A percentile compares a stretch with the other conserved stretches of the same genome.
Conservation (phyloP, 2,329 filamentous ascomycete genomes). For the Amesomyces nigricolor region DNA sequence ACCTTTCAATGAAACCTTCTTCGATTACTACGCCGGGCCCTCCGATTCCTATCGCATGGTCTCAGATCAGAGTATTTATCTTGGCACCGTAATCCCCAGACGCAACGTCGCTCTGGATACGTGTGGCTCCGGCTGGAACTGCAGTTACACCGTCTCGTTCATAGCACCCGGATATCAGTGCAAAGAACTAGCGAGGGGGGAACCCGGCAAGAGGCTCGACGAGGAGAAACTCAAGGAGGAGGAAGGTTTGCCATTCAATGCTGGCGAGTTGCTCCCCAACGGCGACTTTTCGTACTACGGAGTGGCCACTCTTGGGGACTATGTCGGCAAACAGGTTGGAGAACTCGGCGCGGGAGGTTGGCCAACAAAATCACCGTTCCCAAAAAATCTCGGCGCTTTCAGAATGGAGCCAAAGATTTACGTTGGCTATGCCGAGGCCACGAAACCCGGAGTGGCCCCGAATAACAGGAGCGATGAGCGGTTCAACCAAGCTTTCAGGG, state of each 20-base stretch:
- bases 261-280: slow-evolving; percentile 30
- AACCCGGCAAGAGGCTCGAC: slow-evolving; percentile 21
- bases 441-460: slow-evolving; percentile 22
- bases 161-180: slow-evolving; percentile 38
- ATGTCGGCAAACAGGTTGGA: slow-evolving; percentile 29
- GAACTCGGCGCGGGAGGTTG: slow-evolving; percentile 29
- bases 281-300: slow-evolving; percentile 34
- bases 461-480: slow-evolving; percentile 22
- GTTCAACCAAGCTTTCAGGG: slow-evolving; percentile 32
- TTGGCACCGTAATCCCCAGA: slow-evolving; percentile 22
- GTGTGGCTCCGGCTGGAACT: slow-evolving; percentile 37
- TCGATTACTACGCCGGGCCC: slow-evolving; percentile 29
- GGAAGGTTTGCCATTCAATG: slow-evolving; percentile 29
- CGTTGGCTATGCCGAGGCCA: slow-evolving; percentile 32
- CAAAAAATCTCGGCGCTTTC: slow-evolving; percentile 34
- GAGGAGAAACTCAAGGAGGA: slow-evolving; percentile 22
- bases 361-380: slow-evolving; percentile 27
- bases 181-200: slow-evolving; percentile 29
- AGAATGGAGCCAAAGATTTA: slow-evolving; percentile 37
- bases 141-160: slow-evolving; percentile 35
- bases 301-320: slow-evolving; percentile 32
- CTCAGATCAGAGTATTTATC: slow-evolving; percentile 21
- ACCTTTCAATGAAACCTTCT: slow-evolving; percentile 25
- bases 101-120: slow-evolving; percentile 32
- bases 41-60: slow-evolving; percentile 21